Evolutionary conservation across 1,284 basidiomycete species (phyloP).

Genomic region (Tremellales sp.): DNA sequence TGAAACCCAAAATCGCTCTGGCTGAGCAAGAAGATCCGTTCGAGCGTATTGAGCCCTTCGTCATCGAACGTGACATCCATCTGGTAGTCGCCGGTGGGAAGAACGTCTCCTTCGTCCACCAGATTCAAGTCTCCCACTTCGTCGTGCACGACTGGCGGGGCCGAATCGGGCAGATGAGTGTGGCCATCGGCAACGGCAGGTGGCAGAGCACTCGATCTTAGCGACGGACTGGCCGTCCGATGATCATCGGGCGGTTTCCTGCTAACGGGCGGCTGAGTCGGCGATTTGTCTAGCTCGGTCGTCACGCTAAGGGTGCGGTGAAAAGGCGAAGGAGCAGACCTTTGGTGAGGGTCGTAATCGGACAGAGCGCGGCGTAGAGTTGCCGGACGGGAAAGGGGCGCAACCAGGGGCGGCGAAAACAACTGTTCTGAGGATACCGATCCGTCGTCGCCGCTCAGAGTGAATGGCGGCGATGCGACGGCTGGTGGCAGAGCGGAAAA

Average conservation of each 20-base stretch:
- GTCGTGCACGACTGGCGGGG: not conserved
- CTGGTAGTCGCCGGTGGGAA: conserved; percentile 26
- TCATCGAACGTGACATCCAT: conserved; percentile 50
- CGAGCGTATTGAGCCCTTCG: conserved; percentile 74
- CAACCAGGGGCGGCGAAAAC: conserved; percentile 19
- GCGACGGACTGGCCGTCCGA: not conserved
- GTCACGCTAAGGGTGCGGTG: conserved; percentile 20
- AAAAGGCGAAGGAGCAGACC: conserved; percentile 11
- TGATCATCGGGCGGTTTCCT: too few relatives aligned
- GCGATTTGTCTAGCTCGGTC: conserved; percentile 21
- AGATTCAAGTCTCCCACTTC: conserved; percentile 20
- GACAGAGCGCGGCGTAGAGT: conserved; percentile 26
- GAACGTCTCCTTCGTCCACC: conserved; percentile 41
- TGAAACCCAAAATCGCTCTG: conserved; percentile 81
- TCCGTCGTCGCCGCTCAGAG: not conserved
- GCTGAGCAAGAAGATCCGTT: conserved; percentile 91
- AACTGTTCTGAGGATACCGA: conserved; percentile 6
- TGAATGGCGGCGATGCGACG: conserved; percentile 2
- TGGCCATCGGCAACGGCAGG: conserved; percentile 7
- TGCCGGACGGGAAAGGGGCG: conserved; percentile 24
- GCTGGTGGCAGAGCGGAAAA: conserved; percentile 19
- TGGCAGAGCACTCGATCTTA: conserved; percentile 8
- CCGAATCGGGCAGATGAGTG: conserved; percentile 4
- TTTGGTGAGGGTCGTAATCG: conserved; percentile 21
- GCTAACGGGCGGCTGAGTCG: conserved; percentile 7